Conservation (phyloP, 257 asterid species). For the Striga asiatica region DNA sequence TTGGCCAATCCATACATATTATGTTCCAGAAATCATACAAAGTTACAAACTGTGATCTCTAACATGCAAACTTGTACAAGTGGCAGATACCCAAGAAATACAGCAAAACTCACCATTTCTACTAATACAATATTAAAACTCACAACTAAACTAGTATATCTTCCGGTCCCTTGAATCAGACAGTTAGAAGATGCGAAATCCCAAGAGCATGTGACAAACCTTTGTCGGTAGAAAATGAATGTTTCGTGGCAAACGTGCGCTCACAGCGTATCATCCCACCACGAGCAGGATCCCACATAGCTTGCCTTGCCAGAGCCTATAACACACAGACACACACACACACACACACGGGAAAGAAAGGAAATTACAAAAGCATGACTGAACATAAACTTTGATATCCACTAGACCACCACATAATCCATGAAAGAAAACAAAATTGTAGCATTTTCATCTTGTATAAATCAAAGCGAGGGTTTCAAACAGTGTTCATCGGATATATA, state of each 20-base stretch:
- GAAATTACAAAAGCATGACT: too few species aligned
- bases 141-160: not conserved
- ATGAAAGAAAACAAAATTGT: too few species aligned
- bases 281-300: slow-evolving; percentile 26
- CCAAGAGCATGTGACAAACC: slow-evolving; percentile 22
- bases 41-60: too few species aligned
- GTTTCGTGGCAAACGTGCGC: slow-evolving; percentile 64
- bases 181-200: not conserved
- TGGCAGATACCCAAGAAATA: not conserved
- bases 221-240: slow-evolving; percentile 60
- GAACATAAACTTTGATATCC: slow-evolving; percentile 9
- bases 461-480: not conserved
- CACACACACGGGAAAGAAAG: too few species aligned
- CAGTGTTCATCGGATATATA: not conserved
- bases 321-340: too few species aligned
- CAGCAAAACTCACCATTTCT: not conserved
- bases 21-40: not conserved
- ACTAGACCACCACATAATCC: not conserved
- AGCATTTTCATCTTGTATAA: too few species aligned
- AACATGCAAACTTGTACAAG: not conserved
- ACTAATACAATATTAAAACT: not conserved
- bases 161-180: not conserved
- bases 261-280: slow-evolving; percentile 15
- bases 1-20: not conserved
- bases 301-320: slow-evolving; percentile 44